A percentile compares a stretch with the other conserved stretches of the same genome.
Evolutionary conservation across 1,284 basidiomycete species (phyloP).

Genomic region (Puccinia horiana): DNA sequence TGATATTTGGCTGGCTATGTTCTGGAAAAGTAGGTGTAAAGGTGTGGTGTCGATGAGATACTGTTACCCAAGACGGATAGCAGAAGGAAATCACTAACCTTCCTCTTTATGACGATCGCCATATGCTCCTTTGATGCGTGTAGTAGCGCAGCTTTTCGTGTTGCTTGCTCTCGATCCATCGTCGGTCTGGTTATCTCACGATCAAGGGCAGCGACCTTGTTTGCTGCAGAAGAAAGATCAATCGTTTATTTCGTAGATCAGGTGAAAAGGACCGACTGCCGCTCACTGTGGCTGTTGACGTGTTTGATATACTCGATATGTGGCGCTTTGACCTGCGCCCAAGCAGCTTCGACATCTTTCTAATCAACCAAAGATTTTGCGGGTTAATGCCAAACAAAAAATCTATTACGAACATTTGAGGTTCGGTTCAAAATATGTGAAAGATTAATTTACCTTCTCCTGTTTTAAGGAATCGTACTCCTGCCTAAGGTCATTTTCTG

Average conservation of each 20-base stretch:
- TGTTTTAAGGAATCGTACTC: conserved; percentile 3
- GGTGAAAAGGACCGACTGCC: background rate
- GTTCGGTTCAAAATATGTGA: background rate
- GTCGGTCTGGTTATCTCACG: conserved; percentile 28
- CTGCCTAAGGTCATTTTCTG: conserved; percentile 26
- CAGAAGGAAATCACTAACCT: background rate
- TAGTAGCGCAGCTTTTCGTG: conserved; percentile 11
- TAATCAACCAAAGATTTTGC: background rate
- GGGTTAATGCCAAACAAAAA: background rate
- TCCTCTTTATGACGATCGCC: background rate
- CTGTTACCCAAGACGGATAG: background rate
- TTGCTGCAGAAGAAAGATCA: background rate
- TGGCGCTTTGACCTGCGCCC: conserved; percentile 8
- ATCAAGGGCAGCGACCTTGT: background rate
- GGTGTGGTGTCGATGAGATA: background rate
- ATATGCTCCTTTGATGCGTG: conserved; percentile 21
- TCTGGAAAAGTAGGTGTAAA: background rate
- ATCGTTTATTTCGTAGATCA: background rate
- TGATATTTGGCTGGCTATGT: background rate
- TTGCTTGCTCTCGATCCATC: conserved; percentile 25
- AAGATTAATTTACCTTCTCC: background rate
- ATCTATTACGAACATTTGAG: too few species aligned
- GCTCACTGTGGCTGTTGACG: background rate
- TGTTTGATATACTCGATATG: conserved; percentile 21
- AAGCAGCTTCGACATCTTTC: conserved; percentile 26